phyloP scores from a whole-genome alignment of 805 yeast genomes.

The Monosporozyma aquatica region DNA sequence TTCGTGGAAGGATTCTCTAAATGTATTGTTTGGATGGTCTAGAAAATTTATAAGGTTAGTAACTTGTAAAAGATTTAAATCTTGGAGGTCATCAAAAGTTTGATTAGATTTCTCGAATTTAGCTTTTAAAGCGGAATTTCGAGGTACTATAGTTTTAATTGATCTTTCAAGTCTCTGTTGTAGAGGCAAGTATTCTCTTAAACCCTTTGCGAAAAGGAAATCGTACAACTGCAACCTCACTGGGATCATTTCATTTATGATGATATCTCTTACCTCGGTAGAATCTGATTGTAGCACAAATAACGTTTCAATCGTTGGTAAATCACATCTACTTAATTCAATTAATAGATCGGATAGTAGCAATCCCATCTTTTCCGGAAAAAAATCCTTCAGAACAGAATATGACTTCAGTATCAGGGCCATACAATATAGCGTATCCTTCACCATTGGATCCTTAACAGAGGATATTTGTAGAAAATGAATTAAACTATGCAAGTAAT shows the following conservation, averaged over 20 bases:
- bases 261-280: conserved; percentile 1
- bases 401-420: conserved; percentile 1
- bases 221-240: conserved; percentile 6
- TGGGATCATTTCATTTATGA: conserved; percentile 13
- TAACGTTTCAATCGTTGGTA: conserved; percentile 11
- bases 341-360: conserved; percentile 8
- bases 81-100: conserved; percentile 7
- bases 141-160: conserved; percentile 3
- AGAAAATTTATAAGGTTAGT: conserved; percentile 48
- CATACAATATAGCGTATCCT: conserved; percentile 3
- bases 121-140: conserved; percentile 1
- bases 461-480: conserved; percentile 5
- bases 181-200: conserved; percentile 8
- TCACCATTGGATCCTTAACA: conserved; percentile 4
- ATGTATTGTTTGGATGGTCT: conserved; percentile 47
- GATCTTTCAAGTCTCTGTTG: conserved; percentile 2
- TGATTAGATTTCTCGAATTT: conserved; percentile 10
- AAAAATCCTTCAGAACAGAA: background rate
- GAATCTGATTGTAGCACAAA: conserved; percentile 10
- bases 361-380: conserved; percentile 10
- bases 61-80: conserved; percentile 35
- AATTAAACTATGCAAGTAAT: conserved; percentile 5
- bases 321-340: conserved; percentile 9
- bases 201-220: conserved; percentile 8
- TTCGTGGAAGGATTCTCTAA: conserved; percentile 54